Evolutionary conservation across 148 eudicot species (phyloP).

Genomic region (Vaccinium corymbosum): DNA sequence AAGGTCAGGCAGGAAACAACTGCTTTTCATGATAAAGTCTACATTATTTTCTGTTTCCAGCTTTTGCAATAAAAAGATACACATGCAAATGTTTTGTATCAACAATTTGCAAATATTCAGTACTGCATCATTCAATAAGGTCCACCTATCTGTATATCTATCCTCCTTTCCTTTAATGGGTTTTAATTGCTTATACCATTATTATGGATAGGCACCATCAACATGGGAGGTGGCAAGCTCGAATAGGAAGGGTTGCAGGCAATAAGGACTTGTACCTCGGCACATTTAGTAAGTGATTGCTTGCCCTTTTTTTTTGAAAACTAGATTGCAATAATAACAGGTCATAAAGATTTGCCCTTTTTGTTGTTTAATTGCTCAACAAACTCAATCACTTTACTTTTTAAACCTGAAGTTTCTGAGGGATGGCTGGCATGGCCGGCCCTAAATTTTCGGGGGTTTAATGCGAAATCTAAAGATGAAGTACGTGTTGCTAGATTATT

Average conservation of each 20-base stretch:
- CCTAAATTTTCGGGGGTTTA: no score
- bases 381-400: neutral
- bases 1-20: conserved; percentile 40
- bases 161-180: neutral
- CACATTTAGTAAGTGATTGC: conserved; percentile 62
- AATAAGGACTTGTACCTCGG: conserved; percentile 96
- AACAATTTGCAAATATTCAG: neutral
- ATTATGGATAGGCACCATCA: conserved; percentile 65
- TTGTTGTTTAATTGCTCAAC: neutral
- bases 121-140: neutral
- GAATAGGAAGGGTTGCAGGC: conserved; percentile 93
- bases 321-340: neutral
- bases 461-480: no score
- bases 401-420: neutral
- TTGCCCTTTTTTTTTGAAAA: neutral
- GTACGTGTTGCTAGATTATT: no score
- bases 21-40: neutral
- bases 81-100: neutral
- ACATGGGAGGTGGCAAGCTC: conserved; percentile 93
- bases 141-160: neutral
- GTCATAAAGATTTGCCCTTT: neutral
- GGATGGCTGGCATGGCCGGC: neutral
- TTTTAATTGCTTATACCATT: neutral
- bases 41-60: conserved; percentile 22
- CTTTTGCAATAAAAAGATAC: conserved; percentile 23